Conservation (phyloP, 768 basidiomycete species). For the Collybia sordida region DNA sequence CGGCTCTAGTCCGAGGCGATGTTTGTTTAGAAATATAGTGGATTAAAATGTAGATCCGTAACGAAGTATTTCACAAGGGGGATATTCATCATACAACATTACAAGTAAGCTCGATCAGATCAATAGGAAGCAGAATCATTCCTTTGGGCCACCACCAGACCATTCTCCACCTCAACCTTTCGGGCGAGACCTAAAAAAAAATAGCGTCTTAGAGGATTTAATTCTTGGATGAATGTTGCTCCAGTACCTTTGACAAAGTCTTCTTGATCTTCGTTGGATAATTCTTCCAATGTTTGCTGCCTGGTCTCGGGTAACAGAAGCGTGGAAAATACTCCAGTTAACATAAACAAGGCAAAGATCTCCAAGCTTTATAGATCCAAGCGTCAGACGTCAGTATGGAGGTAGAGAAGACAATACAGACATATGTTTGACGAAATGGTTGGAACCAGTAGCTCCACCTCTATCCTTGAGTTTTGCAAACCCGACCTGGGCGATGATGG, state of each 20-base stretch:
- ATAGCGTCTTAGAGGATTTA: neutral
- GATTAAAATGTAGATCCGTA: no score
- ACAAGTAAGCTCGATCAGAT: no score
- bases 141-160: neutral
- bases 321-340: conserved; percentile 82
- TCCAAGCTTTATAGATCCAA: conserved; percentile 47
- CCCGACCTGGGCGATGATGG: conserved; percentile 78
- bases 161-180: neutral
- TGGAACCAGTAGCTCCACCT: conserved; percentile 45
- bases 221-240: neutral
- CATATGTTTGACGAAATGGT: conserved; percentile 68
- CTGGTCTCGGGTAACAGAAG: conserved; percentile 82
- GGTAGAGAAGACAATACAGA: conserved; percentile 29
- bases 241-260: conserved; percentile 46
- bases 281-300: conserved; percentile 59
- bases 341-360: conserved; percentile 85
- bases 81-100: no score
- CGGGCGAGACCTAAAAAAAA: neutral
- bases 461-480: conserved; percentile 71
- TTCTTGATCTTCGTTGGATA: conserved; percentile 71
- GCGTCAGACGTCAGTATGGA: neutral
- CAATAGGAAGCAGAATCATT: neutral
- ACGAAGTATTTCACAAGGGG: no score
- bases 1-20: no score
- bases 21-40: no score